Evolutionary conservation across 2,329 filamentous ascomycete genomes (phyloP).

Genomic region (Claviceps purpurea): DNA sequence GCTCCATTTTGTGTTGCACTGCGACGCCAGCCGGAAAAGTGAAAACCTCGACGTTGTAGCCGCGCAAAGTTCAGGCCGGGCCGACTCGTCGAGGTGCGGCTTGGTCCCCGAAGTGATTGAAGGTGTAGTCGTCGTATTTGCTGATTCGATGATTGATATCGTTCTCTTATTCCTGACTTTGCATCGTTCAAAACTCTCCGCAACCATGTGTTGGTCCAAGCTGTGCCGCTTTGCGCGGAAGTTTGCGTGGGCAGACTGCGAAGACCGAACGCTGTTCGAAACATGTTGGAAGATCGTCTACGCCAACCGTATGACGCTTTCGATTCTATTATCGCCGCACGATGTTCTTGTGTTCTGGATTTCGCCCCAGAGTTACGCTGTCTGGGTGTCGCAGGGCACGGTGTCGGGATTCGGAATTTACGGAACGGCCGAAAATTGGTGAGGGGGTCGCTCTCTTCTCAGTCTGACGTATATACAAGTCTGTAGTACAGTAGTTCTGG

Average conservation of each 20-base stretch:
- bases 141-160: neutral
- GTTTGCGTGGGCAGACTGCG: slow-evolving; percentile 11
- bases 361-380: neutral
- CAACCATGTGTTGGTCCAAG: slow-evolving; percentile 16
- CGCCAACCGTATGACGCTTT: neutral
- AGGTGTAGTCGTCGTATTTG: neutral
- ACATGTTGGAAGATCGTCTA: slow-evolving; percentile 9
- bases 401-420: neutral
- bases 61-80: slow-evolving; percentile 12
- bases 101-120: neutral
- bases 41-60: slow-evolving; percentile 19
- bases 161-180: slow-evolving; percentile 8
- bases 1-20: slow-evolving; percentile 12
- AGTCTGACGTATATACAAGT: neutral
- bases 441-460: neutral
- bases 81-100: slow-evolving; percentile 1
- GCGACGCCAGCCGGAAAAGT: slow-evolving; percentile 21
- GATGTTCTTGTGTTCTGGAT: neutral
- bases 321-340: neutral
- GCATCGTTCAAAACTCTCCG: slow-evolving; percentile 16
- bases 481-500: neutral
- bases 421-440: neutral
- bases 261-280: slow-evolving; percentile 14
- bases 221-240: slow-evolving; percentile 10
- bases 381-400: neutral